phyloP scores from a whole-genome alignment of 1,139 yeast genomes.

The Pichia kudriavzevii region DNA sequence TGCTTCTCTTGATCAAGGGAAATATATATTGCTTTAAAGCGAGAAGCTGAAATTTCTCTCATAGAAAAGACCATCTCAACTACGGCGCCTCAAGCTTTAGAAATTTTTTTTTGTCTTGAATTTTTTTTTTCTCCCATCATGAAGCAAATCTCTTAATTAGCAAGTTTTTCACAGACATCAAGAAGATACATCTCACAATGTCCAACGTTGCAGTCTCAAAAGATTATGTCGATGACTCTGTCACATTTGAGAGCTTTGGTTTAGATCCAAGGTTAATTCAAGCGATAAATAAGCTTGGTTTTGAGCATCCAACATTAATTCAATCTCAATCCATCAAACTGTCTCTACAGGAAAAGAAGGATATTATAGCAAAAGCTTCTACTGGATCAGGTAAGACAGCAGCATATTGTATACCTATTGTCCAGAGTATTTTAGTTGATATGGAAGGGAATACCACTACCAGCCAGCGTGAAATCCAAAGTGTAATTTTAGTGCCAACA shows the following conservation, averaged over 20 bases:
- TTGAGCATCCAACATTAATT: slow-evolving; percentile 77
- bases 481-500: slow-evolving; percentile 89
- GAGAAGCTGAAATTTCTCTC: too few species aligned
- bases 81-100: too few species aligned
- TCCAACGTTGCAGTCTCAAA: slow-evolving; percentile 43
- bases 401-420: slow-evolving; percentile 81
- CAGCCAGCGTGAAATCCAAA: slow-evolving; percentile 52
- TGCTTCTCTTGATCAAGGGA: too few species aligned
- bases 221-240: slow-evolving; percentile 61
- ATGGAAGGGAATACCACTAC: slow-evolving; percentile 2
- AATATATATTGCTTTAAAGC: too few species aligned
- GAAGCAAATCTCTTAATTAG: too few species aligned
- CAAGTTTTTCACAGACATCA: too few species aligned
- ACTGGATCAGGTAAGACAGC: slow-evolving; percentile 86
- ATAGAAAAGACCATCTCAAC: too few species aligned
- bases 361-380: slow-evolving; percentile 73
- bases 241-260: slow-evolving; percentile 63
- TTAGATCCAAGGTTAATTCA: slow-evolving; percentile 78
- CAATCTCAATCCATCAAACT: slow-evolving; percentile 90
- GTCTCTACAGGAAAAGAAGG: slow-evolving; percentile 82
- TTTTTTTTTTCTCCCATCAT: too few species aligned
- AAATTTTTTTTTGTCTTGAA: too few species aligned
- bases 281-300: slow-evolving; percentile 78
- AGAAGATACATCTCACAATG: too few species aligned
- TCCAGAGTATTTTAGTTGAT: slow-evolving; percentile 68